Conservation (phyloP, 2,329 filamentous ascomycete species). For the Macrophomina tecta region DNA sequence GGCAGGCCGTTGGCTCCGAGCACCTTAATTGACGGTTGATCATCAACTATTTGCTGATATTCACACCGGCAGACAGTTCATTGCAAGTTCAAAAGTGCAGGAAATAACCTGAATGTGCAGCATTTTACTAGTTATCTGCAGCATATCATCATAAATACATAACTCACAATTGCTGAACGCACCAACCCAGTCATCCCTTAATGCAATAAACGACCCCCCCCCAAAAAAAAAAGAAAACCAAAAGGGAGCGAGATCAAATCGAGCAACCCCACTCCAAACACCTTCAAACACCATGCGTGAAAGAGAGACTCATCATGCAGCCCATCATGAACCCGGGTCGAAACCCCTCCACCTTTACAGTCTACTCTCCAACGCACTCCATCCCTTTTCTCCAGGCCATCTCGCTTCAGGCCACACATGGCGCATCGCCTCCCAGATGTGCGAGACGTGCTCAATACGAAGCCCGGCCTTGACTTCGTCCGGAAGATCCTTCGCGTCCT, state of each 20-base stretch:
- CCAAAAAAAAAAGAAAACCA: background rate
- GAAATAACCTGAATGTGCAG: background rate
- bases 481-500: constrained; percentile 90
- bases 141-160: constrained; percentile 3
- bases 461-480: constrained; percentile 86
- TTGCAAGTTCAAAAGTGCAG: too few species aligned
- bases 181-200: background rate
- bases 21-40: too few species aligned
- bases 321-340: background rate
- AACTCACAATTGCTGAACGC: background rate
- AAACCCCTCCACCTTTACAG: constrained; percentile 1
- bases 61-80: too few species aligned
- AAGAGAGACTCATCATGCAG: constrained; percentile 10
- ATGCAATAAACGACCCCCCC: background rate
- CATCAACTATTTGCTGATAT: too few species aligned
- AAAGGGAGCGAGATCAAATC: background rate
- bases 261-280: background rate
- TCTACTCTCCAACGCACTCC: constrained; percentile 61
- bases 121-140: background rate
- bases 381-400: constrained; percentile 77
- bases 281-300: constrained; percentile 20
- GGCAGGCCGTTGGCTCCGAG: too few species aligned
- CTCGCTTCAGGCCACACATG: constrained; percentile 89
- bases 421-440: constrained; percentile 93
- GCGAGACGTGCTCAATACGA: constrained; percentile 87